Percentiles rank a stretch among this genome's conserved stretches.
phyloP scores from a whole-genome alignment of 495 filamentous ascomycete species.

The Cryomyces antarcticus region DNA sequence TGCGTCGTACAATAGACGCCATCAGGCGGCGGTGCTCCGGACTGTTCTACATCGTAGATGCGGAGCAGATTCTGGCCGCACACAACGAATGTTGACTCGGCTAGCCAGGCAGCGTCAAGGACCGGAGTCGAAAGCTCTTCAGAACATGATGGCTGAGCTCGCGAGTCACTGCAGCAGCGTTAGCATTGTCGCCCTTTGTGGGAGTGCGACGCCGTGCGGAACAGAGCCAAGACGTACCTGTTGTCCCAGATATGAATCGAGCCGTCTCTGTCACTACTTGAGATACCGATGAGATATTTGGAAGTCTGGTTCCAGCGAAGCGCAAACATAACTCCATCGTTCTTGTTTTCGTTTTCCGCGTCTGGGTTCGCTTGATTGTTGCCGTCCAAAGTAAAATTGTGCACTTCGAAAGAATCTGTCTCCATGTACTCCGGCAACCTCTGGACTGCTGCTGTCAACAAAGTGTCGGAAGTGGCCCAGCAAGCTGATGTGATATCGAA shows the following conservation, averaged over 20 bases:
- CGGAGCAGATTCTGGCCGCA: slow-evolving; percentile 9
- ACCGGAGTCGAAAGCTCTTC: slow-evolving; percentile 5
- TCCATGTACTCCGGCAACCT: too few relatives aligned
- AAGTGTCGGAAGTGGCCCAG: neutral
- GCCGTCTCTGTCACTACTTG: neutral
- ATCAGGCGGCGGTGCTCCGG: neutral
- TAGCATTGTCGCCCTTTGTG: too few relatives aligned
- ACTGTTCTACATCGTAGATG: slow-evolving; percentile 6
- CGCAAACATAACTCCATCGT: neutral
- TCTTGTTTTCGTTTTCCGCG: neutral
- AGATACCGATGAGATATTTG: neutral
- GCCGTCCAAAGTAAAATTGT: too few relatives aligned
- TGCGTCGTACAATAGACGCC: neutral
- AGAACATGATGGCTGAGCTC: too few relatives aligned
- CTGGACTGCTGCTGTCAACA: neutral
- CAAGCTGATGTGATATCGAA: neutral
- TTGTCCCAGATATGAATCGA: slow-evolving; percentile 7
- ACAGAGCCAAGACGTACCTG: slow-evolving; percentile 5
- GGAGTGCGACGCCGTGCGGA: too few relatives aligned
- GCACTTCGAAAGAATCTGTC: too few relatives aligned
- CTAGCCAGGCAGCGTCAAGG: slow-evolving; percentile 13
- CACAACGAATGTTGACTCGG: slow-evolving; percentile 10
- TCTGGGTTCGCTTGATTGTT: neutral
- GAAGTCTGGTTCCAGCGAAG: slow-evolving; percentile 3
- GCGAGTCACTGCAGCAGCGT: too few relatives aligned